Evolutionary conservation across 768 basidiomycete species (phyloP), one percentile per base, ranked within the genome.

Genomic region (Cytidiella melzeri): DNA sequence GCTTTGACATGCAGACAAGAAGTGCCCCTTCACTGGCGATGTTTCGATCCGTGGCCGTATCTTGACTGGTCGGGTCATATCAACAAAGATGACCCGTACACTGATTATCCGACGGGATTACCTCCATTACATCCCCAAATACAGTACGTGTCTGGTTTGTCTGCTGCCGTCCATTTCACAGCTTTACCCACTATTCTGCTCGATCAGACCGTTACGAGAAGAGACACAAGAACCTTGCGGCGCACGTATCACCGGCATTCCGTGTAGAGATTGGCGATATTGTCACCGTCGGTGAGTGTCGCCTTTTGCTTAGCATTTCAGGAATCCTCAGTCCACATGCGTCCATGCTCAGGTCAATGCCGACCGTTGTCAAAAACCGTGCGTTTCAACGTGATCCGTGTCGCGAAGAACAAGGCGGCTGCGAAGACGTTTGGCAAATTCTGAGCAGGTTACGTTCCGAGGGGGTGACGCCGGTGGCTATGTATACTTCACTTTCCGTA

Each of bases 41-140:
- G 75, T 99, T 62, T 98, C 96, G 49, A 99, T 99, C 69, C 95
- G 96, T 66, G 96, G 96, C 48, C 94, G 96, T 63, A 99, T 99
- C 73, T 75, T 99, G 55, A 95, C 93, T 43, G 96, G 96, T 69
- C 91, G 91, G 69, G 95, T 99, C 55, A 77, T 97, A 54, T 98
- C 95, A 46, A 96, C 94, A 41, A 99, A 99, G 80, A 98, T 99
- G 96, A 95, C 87, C 68, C 91, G 95, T 67, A 98, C 96, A 52
- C 80, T 97, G 67, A 82, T 98, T 73, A 92, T 99, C 73, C 93
- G 96, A 57, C 77, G 88, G 57, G 88, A 92, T 71, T 92, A 92
- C 71, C 81, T 93, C 42, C 91, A 93, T 74, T 98, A 93, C 75
- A 81, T 99, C 69, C 92, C 94, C 59, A 99, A 99, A 79, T 99